Percentiles rank a stretch among this genome's conserved stretches.
These are phyloP conservation scores for Acaromyces ingoldii DNA, from an alignment of 1,284 basidiomycete genomes.

Conservation along the genomic window DNA sequence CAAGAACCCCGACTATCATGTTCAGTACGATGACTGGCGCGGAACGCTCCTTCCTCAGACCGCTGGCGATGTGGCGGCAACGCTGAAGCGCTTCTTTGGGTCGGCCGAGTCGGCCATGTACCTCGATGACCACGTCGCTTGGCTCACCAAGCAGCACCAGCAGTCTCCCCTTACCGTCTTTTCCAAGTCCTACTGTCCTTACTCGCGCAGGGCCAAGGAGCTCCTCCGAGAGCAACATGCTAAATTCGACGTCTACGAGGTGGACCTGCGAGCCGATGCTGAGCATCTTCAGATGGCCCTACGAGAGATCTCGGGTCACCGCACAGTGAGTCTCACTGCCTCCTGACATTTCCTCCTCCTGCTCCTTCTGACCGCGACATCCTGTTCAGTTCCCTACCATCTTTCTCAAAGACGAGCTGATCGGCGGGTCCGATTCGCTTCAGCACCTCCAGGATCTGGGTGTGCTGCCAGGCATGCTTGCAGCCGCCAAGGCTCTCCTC, in stretches of 20 bases:
- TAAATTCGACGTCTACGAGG: conserved; percentile 10
- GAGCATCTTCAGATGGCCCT: not conserved
- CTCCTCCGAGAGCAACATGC: conserved; percentile 11
- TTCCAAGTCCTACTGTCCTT: conserved; percentile 22
- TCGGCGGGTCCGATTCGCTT: conserved; percentile 1
- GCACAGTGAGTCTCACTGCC: not conserved
- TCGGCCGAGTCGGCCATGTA: not conserved
- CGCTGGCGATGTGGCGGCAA: not conserved
- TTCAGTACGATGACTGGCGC: not conserved
- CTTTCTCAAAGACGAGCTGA: not conserved
- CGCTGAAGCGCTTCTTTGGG: not conserved
- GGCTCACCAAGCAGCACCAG: conserved; percentile 10
- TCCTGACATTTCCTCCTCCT: not conserved
- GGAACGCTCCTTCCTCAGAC: not conserved
- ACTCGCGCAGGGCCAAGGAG: conserved; percentile 15
- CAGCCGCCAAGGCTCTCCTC: too few relatives aligned
- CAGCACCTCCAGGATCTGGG: not conserved
- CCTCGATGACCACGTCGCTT: conserved; percentile 9
- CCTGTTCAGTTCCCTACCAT: conserved; percentile 1
- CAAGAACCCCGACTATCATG: not conserved
- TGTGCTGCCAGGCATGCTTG: not conserved
- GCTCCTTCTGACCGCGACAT: not conserved
- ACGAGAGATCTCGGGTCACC: not conserved
- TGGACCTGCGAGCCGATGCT: conserved; percentile 10
- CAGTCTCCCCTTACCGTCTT: conserved; percentile 16